Conservation (phyloP, 768 basidiomycete genomes). For the Boletus rubescentipes region DNA sequence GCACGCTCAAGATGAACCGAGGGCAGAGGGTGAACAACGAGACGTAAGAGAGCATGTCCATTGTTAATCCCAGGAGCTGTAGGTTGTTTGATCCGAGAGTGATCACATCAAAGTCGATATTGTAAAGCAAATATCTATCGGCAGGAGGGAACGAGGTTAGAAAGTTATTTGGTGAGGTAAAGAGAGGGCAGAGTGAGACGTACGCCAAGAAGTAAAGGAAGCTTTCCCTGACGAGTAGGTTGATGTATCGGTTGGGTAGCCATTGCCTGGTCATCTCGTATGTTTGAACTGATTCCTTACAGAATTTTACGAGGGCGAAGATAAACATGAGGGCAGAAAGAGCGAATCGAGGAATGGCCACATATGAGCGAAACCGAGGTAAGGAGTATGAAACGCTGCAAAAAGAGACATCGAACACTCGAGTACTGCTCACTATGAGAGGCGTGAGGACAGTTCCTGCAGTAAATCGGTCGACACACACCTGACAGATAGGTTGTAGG, state of each 20-base stretch:
- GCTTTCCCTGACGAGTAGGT: neutral
- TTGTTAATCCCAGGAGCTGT: neutral
- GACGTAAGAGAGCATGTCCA: neutral
- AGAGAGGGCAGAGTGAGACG: neutral
- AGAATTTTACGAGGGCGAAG: neutral
- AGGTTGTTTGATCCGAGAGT: no score
- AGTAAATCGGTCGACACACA: neutral
- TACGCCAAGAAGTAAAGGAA: neutral
- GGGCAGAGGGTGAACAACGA: neutral
- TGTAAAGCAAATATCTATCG: neutral
- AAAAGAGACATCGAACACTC: neutral
- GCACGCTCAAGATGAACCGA: conserved; percentile 1
- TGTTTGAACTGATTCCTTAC: neutral
- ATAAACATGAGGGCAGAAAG: neutral
- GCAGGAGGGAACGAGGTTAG: neutral
- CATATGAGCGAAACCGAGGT: neutral
- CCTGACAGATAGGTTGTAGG: neutral
- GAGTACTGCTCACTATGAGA: neutral
- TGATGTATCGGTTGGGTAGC: neutral
- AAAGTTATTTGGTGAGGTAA: neutral
- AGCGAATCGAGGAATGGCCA: neutral
- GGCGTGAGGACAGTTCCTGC: neutral
- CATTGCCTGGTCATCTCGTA: neutral
- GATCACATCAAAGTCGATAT: neutral
- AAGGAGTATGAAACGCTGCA: neutral